Base-by-base conservation (phyloP, 2,329 filamentous ascomycete species). In the Trichoderma citrinoviride region DNA sequence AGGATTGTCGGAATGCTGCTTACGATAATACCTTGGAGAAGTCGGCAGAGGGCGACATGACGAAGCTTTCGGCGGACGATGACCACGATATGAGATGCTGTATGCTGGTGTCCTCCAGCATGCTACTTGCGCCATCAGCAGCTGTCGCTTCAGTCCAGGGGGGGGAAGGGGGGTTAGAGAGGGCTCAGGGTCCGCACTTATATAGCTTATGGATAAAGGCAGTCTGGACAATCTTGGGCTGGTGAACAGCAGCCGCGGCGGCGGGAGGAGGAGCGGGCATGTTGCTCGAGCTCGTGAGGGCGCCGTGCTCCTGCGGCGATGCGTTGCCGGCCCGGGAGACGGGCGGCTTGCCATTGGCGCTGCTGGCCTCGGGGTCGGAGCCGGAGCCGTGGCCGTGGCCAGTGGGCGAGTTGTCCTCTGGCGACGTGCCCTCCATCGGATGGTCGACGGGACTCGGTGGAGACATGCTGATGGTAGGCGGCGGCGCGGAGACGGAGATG, bases 161-260 rank as follows among this genome's bases (percentile, higher is more conserved):
- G 53, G 25, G 4, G 7, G 14, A 25, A 41, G 15, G 21, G 53
- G 40, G 25, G 8, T 1, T 6, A 8, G 15, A 10, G 12, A 7
- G 44, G 14, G 33, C 5, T 41, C 21, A 62, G 12, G 12, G 46
- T 47, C 67, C 89, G 74, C 83, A 97, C 93, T 96, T 97, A 83
- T 98, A 99, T 41, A 99, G 86, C 78, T 99, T 99, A 78, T 99
- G 95, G 69, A 99, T 98, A 74, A 99, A 99, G 23, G 95, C 95
- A 12, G 95, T 98, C 80, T 99, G 95, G 17, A 98, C 93, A 50
- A 97, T 94, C 79, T 99, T 99, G 66, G 95, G 93, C 75, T 97
- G 93, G 74, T 96, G 92, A 60, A 93, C 89, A 54, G 90, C 90
- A 5, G 90, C 87, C 1, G 88, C 87, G 21, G 89, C 88, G n/a